A percentile compares a stretch with the other conserved stretches of the same genome.
Conservation (phyloP, 23 red algal species). For the Gracilaria gracilis region DNA sequence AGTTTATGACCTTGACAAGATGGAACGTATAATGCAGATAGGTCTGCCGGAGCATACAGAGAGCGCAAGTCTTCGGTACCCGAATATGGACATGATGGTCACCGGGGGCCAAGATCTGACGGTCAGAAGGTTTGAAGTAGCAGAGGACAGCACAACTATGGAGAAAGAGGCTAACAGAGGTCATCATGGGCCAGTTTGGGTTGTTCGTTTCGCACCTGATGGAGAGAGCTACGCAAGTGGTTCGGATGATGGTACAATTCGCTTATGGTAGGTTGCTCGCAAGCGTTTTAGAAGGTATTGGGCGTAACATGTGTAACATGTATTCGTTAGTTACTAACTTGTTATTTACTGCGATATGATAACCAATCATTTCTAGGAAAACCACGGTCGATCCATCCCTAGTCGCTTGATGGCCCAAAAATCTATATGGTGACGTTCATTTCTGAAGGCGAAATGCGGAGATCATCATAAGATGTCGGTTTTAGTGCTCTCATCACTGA, state of each 20-base stretch:
- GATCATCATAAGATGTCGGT: neutral
- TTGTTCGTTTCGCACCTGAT: constrained; percentile 80
- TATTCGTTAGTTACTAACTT: constrained; percentile 11
- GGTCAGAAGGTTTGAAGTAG: constrained; percentile 74
- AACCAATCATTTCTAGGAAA: constrained; percentile 46
- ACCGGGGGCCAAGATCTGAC: constrained; percentile 74
- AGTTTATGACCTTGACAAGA: constrained; percentile 72
- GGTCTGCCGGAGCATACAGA: constrained; percentile 67
- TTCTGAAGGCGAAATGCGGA: neutral
- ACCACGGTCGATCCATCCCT: constrained; percentile 67
- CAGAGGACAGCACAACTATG: constrained; percentile 20
- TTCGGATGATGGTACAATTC: constrained; percentile 91
- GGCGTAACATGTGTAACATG: neutral
- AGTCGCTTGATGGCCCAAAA: constrained; percentile 45
- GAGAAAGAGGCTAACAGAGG: constrained; percentile 72
- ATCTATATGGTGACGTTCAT: neutral
- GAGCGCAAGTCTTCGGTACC: constrained; percentile 72
- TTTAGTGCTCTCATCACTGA: neutral
- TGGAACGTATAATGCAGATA: constrained; percentile 67
- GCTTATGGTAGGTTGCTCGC: constrained; percentile 81
- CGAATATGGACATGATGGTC: constrained; percentile 71
- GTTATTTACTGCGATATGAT: neutral
- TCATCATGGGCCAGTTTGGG: constrained; percentile 96
- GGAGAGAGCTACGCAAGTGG: constrained; percentile 85
- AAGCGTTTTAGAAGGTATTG: neutral